These are phyloP conservation scores for Pythium periplocum DNA, from an alignment of 352 stramenopile genomes.

Conservation along the genomic window DNA sequence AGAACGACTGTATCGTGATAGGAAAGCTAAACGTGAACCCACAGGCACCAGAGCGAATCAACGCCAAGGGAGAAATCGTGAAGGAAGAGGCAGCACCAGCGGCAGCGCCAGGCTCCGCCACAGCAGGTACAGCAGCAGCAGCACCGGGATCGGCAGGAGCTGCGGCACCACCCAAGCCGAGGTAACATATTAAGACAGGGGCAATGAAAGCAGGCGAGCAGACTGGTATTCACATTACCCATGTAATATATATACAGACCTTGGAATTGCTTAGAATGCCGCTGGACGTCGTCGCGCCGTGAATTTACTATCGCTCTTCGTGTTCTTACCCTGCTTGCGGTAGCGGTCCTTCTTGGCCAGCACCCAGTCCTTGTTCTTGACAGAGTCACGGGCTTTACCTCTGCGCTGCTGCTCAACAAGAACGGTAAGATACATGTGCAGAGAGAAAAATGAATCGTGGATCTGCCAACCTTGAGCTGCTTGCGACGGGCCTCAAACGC, in stretches of 20 bases:
- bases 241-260: slow-evolving; percentile 55
- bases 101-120: too few relatives aligned
- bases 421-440: too few relatives aligned
- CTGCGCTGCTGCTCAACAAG: slow-evolving; percentile 31
- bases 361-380: slow-evolving; percentile 94
- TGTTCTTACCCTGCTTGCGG: slow-evolving; percentile 96
- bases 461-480: slow-evolving; percentile 25
- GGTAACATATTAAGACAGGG: slow-evolving; percentile 13
- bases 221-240: slow-evolving; percentile 17
- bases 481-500: slow-evolving; percentile 57
- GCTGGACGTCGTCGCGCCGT: slow-evolving; percentile 93
- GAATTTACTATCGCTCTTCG: slow-evolving; percentile 98
- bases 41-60: slow-evolving; percentile 78
- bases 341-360: slow-evolving; percentile 97
- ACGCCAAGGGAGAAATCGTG: slow-evolving; percentile 76
- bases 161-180: slow-evolving; percentile 10
- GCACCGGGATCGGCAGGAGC: not conserved
- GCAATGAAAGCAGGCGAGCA: slow-evolving; percentile 2
- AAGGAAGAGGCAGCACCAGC: slow-evolving; percentile 29
- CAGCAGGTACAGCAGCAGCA: too few relatives aligned
- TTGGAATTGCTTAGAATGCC: slow-evolving; percentile 86
- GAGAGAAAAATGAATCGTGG: too few relatives aligned
- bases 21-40: slow-evolving; percentile 85
- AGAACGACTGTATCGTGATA: slow-evolving; percentile 83
- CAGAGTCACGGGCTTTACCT: slow-evolving; percentile 39